These are phyloP conservation scores for Meyerozyma athensensis DNA, from an alignment of 1,139 yeast genomes.

Conservation along the genomic window DNA sequence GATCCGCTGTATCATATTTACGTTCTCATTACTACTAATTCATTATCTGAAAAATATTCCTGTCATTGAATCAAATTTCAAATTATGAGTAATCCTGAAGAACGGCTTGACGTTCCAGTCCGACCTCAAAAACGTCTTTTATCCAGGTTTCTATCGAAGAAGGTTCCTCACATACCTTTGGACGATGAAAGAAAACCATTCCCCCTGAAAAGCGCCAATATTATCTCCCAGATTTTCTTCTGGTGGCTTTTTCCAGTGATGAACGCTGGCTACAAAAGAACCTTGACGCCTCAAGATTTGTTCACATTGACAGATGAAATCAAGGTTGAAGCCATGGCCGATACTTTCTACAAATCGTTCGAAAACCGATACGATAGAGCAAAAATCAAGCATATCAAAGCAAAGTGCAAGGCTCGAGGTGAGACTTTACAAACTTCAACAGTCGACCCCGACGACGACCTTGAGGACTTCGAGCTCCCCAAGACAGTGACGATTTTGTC, in stretches of 20 bases:
- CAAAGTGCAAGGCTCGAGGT: constrained; percentile 22
- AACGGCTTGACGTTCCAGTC: constrained; percentile 2
- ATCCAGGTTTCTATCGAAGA: constrained; percentile 26
- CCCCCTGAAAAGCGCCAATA: constrained; percentile 31
- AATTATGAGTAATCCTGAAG: not conserved
- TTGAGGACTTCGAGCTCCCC: constrained; percentile 22
- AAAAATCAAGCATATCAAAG: constrained; percentile 15
- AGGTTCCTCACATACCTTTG: constrained; percentile 34
- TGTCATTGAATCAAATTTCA: too few species aligned
- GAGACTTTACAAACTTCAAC: constrained; percentile 20
- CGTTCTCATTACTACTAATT: not conserved
- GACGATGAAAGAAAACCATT: constrained; percentile 36
- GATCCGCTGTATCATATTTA: too few species aligned
- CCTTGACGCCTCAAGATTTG: constrained; percentile 43
- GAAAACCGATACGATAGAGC: constrained; percentile 17
- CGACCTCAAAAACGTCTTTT: constrained; percentile 26
- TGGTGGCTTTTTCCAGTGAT: constrained; percentile 49
- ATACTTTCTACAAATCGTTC: constrained; percentile 23
- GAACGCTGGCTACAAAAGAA: constrained; percentile 47
- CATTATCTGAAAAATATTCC: too few species aligned
- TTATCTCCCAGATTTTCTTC: constrained; percentile 39
- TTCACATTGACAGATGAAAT: constrained; percentile 35
- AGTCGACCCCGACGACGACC: constrained; percentile 22
- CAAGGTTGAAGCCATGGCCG: constrained; percentile 33
- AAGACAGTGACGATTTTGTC: constrained; percentile 23